Conservation (phyloP, 2,329 filamentous ascomycete species). For the Xylaria sp. region DNA sequence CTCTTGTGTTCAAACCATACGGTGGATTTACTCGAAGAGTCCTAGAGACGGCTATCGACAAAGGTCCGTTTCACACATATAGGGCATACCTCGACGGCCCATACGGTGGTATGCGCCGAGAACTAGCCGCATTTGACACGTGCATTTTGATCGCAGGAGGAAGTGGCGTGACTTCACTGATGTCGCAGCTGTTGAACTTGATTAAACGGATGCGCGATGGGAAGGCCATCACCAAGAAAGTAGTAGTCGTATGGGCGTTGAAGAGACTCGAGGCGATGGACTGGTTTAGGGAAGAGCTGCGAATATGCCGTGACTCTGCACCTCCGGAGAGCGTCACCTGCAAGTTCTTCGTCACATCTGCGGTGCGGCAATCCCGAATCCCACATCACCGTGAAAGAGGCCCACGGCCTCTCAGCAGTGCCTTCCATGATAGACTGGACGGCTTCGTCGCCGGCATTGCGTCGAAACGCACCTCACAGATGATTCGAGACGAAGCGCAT, state of each 20-base stretch:
- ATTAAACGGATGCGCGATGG: slow-evolving; percentile 96
- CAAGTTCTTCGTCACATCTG: slow-evolving; percentile 90
- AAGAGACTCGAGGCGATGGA: slow-evolving; percentile 93
- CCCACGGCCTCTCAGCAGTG: slow-evolving; percentile 69
- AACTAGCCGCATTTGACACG: slow-evolving; percentile 89
- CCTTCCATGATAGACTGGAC: slow-evolving; percentile 85
- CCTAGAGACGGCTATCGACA: slow-evolving; percentile 78
- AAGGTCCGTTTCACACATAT: slow-evolving; percentile 90
- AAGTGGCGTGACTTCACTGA: slow-evolving; percentile 90
- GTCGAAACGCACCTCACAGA: slow-evolving; percentile 80
- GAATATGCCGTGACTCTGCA: slow-evolving; percentile 87
- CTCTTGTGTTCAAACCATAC: slow-evolving; percentile 89
- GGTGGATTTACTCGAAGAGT: slow-evolving; percentile 87
- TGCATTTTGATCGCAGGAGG: slow-evolving; percentile 92
- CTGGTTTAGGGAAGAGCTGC: slow-evolving; percentile 94
- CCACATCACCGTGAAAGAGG: slow-evolving; percentile 43
- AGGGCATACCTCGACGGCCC: slow-evolving; percentile 91
- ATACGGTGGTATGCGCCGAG: slow-evolving; percentile 90
- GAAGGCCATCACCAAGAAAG: slow-evolving; percentile 87
- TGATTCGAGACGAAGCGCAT: slow-evolving; percentile 80
- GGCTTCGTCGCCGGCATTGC: slow-evolving; percentile 86
- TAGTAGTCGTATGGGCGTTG: slow-evolving; percentile 92
- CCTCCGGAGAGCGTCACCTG: slow-evolving; percentile 88
- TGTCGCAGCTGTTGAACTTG: slow-evolving; percentile 88
- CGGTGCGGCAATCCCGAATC: slow-evolving; percentile 55